Evolutionary conservation across 2,329 filamentous ascomycete genomes (phyloP).

Genomic region (Aspergillus versicolor): DNA sequence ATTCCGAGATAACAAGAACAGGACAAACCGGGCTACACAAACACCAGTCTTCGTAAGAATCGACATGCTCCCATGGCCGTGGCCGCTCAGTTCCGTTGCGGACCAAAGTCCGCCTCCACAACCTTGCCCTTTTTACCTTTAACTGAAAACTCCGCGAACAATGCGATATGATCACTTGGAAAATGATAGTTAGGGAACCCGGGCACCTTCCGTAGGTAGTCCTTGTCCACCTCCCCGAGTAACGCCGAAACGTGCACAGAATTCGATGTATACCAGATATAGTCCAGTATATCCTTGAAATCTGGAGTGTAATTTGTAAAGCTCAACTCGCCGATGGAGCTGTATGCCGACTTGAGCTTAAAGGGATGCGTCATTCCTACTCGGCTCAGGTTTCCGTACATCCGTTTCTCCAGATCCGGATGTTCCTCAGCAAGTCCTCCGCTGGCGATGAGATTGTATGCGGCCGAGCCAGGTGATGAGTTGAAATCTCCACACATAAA

Average conservation of each 20-base stretch:
- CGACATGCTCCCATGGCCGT: conserved; percentile 30
- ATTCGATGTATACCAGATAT: conserved; percentile 97
- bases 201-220: conserved; percentile 81
- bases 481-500: conserved; percentile 97
- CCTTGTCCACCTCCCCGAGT: conserved; percentile 80
- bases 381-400: conserved; percentile 90
- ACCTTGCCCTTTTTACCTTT: conserved; percentile 81
- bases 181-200: conserved; percentile 95
- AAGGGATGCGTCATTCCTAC: conserved; percentile 95
- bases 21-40: conserved; percentile 35
- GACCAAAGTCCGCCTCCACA: conserved; percentile 63
- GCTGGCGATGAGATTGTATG: conserved; percentile 84
- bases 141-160: conserved; percentile 85
- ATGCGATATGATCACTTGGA: conserved; percentile 86
- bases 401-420: conserved; percentile 72
- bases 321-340: conserved; percentile 76
- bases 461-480: conserved; percentile 79
- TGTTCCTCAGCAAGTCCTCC: conserved; percentile 78
- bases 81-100: conserved; percentile 40
- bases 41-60: conserved; percentile 39
- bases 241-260: conserved; percentile 79
- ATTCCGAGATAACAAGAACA: conserved; percentile 41
- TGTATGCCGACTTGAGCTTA: conserved; percentile 87
- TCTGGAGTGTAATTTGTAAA: conserved; percentile 97
- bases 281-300: conserved; percentile 92